A percentile compares a stretch with the other conserved stretches of the same genome.
phyloP scores from a whole-genome alignment of 164 flowering plant genomes.

The Piper betle region DNA sequence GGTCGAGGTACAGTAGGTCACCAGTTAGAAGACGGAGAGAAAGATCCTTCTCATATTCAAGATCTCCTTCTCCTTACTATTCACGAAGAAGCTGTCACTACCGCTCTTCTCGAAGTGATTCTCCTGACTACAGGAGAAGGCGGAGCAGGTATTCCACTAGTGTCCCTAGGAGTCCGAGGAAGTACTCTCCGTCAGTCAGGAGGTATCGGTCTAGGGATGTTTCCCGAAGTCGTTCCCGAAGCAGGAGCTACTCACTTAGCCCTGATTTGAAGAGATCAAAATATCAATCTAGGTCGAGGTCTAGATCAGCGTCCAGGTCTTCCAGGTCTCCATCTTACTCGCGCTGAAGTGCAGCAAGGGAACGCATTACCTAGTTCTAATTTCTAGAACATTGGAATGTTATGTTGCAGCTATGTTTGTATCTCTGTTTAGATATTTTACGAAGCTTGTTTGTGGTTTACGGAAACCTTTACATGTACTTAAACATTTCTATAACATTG shows the following conservation, averaged over 20 bases:
- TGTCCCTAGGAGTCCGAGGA: neutral
- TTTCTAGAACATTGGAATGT: too few species aligned
- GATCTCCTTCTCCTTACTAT: constrained; percentile 2
- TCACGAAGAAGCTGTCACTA: constrained; percentile 1
- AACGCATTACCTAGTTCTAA: too few species aligned
- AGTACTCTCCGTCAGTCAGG: neutral
- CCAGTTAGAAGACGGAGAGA: constrained; percentile 3
- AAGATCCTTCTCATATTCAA: constrained; percentile 5
- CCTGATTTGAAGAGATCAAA: neutral
- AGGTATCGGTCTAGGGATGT: constrained; percentile 2
- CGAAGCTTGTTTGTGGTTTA: too few species aligned
- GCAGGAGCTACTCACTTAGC: constrained; percentile 5
- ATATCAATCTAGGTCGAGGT: neutral
- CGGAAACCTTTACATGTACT: too few species aligned
- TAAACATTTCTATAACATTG: too few species aligned
- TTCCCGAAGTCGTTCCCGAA: constrained; percentile 3
- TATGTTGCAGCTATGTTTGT: too few species aligned
- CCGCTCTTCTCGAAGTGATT: neutral
- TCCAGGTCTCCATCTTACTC: constrained; percentile 3
- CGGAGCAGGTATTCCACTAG: neutral
- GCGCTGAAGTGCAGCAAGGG: neutral
- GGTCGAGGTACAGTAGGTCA: constrained; percentile 6
- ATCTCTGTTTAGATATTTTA: too few species aligned
- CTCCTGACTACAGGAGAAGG: neutral
- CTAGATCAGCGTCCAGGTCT: constrained; percentile 4